phyloP scores from a whole-genome alignment of 306 rosid species.

The Argentina anserina region DNA sequence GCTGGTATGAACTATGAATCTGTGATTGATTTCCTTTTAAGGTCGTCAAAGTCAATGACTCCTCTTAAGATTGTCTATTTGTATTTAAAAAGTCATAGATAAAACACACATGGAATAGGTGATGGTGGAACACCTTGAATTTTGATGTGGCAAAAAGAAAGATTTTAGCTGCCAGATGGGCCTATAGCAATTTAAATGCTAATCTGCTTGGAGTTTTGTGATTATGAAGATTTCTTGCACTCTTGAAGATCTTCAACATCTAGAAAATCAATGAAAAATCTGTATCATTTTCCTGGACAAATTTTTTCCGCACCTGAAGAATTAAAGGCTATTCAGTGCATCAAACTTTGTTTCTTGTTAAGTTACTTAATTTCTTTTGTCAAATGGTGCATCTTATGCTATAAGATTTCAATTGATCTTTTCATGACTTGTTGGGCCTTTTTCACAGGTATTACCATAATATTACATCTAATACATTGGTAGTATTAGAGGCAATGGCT shows the following conservation, averaged over 20 bases:
- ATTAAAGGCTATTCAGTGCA: not conserved
- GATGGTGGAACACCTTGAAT: not conserved
- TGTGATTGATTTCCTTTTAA: not conserved
- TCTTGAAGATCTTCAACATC: not conserved
- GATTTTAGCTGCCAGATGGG: not conserved
- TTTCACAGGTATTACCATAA: conserved; percentile 90
- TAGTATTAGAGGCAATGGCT: conserved; percentile 80
- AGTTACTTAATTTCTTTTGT: not conserved
- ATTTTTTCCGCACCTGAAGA: not conserved
- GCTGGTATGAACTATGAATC: not conserved
- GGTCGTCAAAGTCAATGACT: not conserved
- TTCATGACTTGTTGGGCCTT: not conserved
- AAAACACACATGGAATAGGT: not conserved
- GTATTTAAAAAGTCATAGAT: not conserved
- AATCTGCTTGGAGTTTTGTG: not conserved
- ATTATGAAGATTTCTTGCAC: not conserved
- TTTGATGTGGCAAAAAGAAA: not conserved
- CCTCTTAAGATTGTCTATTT: not conserved
- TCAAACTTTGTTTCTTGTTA: not conserved
- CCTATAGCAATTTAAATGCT: not conserved
- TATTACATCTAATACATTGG: conserved; percentile 89
- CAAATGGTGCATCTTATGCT: not conserved
- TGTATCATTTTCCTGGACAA: not conserved
- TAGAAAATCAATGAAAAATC: not conserved
- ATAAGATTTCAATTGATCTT: not conserved